These are phyloP conservation scores for Wilcoxina mikolae DNA, from an alignment of 495 filamentous ascomycete genomes.

Conservation along the genomic window DNA sequence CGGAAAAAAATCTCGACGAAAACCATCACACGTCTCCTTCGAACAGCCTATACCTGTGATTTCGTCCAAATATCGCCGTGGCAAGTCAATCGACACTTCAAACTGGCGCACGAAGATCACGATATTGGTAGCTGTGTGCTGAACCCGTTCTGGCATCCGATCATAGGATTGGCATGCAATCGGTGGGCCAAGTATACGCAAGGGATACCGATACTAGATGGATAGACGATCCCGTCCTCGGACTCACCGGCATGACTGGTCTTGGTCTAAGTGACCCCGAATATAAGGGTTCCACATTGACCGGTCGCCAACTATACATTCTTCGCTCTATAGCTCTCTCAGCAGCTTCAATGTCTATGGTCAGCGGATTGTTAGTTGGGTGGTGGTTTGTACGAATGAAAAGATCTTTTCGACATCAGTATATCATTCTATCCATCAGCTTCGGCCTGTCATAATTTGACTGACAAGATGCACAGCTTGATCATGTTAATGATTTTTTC, in stretches of 20 bases:
- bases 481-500: conserved; percentile 57
- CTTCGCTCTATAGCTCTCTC: conserved; percentile 26
- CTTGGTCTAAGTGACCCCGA: neutral
- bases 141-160: neutral
- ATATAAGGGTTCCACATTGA: conserved; percentile 16
- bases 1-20: neutral
- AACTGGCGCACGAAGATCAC: too few species aligned
- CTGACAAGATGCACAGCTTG: conserved; percentile 33
- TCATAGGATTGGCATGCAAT: conserved; percentile 6
- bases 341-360: conserved; percentile 25
- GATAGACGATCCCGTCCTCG: conserved; percentile 25
- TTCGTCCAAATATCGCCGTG: too few species aligned
- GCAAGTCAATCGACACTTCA: too few species aligned
- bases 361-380: conserved; percentile 26
- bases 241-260: conserved; percentile 10
- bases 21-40: neutral
- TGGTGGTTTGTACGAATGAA: conserved; percentile 67
- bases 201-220: conserved; percentile 8
- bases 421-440: conserved; percentile 24
- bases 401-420: conserved; percentile 59
- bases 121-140: too few species aligned
- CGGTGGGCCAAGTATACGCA: neutral
- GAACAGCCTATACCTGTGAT: neutral
- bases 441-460: neutral
- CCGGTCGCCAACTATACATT: conserved; percentile 23